phyloP scores from a whole-genome alignment of 305 asterid species.

The Solanum chacoense region DNA sequence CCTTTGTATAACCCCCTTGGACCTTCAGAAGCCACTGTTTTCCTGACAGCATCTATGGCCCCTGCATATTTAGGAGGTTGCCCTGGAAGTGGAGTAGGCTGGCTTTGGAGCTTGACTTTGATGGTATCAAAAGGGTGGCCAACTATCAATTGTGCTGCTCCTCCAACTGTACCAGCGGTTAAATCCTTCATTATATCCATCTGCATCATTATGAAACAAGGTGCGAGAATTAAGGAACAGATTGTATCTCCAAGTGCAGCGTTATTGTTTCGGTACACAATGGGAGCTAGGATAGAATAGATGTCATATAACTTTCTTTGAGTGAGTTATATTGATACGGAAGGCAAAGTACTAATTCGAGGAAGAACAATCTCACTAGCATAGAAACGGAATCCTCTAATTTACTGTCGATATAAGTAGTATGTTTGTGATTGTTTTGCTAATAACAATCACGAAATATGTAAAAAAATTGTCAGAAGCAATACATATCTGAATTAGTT shows the following conservation, averaged over 20 bases:
- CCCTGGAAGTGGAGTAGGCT: slow-evolving; percentile 75
- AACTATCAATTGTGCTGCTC: slow-evolving; percentile 70
- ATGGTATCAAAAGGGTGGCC: slow-evolving; percentile 97
- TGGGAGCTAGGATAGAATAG: neutral
- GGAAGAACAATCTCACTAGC: neutral
- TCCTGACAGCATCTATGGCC: slow-evolving; percentile 83
- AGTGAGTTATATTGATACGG: neutral
- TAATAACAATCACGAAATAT: neutral
- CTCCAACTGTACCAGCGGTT: slow-evolving; percentile 87
- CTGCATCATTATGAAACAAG: slow-evolving; percentile 16
- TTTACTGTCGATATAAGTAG: neutral
- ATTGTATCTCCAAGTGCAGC: neutral
- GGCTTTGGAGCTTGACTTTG: slow-evolving; percentile 94
- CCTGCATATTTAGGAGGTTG: slow-evolving; percentile 69
- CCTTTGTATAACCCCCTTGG: slow-evolving; percentile 86
- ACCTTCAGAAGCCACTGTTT: slow-evolving; percentile 89
- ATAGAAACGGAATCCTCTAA: neutral
- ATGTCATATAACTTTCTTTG: neutral
- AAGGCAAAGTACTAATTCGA: neutral
- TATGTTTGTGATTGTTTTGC: neutral
- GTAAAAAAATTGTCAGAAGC: neutral
- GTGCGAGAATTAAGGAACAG: neutral
- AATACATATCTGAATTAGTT: neutral
- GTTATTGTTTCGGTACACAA: neutral
- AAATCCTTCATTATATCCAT: slow-evolving; percentile 89